These are phyloP conservation scores for Syzygium aromaticum DNA, from an alignment of 345 rosid genomes.

Conservation along the genomic window DNA sequence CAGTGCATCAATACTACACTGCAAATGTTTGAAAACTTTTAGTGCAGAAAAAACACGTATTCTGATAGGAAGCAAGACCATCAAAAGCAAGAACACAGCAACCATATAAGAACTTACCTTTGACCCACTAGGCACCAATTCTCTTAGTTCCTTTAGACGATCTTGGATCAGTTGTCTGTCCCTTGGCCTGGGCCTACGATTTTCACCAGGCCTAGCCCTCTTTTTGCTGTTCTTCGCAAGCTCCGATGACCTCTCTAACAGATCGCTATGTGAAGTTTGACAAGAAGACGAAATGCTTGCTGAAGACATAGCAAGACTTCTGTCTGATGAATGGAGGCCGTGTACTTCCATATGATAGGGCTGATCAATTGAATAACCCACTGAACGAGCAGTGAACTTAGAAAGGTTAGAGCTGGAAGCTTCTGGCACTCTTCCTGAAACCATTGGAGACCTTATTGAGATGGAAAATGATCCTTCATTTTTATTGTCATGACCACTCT, in stretches of 20 bases:
- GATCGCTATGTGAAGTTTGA: slow-evolving; percentile 61
- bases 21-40: slow-evolving; percentile 16
- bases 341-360: slow-evolving; percentile 29
- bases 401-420: slow-evolving; percentile 27
- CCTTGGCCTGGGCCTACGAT: slow-evolving; percentile 86
- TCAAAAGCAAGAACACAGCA: neutral
- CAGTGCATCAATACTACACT: slow-evolving; percentile 98
- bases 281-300: slow-evolving; percentile 63
- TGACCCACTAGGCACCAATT: slow-evolving; percentile 89
- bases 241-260: slow-evolving; percentile 50
- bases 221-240: slow-evolving; percentile 58
- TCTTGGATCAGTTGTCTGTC: slow-evolving; percentile 97
- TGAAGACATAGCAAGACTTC: slow-evolving; percentile 51
- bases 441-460: slow-evolving; percentile 43
- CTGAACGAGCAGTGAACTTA: slow-evolving; percentile 28
- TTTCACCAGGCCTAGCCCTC: slow-evolving; percentile 87
- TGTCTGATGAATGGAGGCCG: slow-evolving; percentile 39
- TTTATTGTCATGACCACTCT: slow-evolving; percentile 34
- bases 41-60: slow-evolving; percentile 9
- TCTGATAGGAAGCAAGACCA: neutral
- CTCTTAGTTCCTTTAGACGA: slow-evolving; percentile 93
- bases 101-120: slow-evolving; percentile 54
- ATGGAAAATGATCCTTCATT: slow-evolving; percentile 42
- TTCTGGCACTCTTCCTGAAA: slow-evolving; percentile 36
- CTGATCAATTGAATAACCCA: slow-evolving; percentile 36